Evolutionary conservation across 164 flowering plant genomes (phyloP), one percentile per base, ranked within the genome.

Genomic region (Umbilicus rupestris): DNA sequence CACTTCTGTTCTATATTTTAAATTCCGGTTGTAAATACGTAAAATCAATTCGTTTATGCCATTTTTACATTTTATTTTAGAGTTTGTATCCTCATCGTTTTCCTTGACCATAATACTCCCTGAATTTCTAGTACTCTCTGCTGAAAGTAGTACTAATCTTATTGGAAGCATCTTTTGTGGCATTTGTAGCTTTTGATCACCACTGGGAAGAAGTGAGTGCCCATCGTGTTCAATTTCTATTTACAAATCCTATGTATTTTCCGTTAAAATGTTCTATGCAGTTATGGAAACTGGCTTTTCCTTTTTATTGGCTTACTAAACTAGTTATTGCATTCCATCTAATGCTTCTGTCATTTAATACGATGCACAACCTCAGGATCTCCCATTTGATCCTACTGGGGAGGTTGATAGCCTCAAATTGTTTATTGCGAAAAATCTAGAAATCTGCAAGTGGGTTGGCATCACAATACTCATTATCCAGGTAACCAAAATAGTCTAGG

Each of bases 351-450:
- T 39, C 52, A 22, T 26, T 20, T 68, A 44, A 68, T 70, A 22
- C 24, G 3, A 44, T 24, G 47, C 39, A 22, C 59, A 59, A 71
- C 47, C 11, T 20, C 78, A 90, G 97, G 92, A 83, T 75, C 80
- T 90, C 76, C 97, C 97, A 66, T 65, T 46, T 72, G 96, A 91
- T 68, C 84, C 96, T 39, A 91, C 97, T 63, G 97, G 93, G 69
- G 85, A 87, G 75, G 83, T 88, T 72, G 78, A 82, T 8, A 81
- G 68, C 37, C 69, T 88, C 42, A 75, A 76, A 29, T 64, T 72
- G 42, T 91, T 91, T 63, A 75, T 91, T 66, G 78, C 80, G 63
- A 71, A 76, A 8, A 84, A 88, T 71, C 64, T 69, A 63, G 87
- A 83, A 67, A 69, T 87, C 22, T 88, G 85, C 68, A 77, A 78